phyloP scores from a whole-genome alignment of 2,329 filamentous ascomycete genomes.

The Aspergillus luchuensis region DNA sequence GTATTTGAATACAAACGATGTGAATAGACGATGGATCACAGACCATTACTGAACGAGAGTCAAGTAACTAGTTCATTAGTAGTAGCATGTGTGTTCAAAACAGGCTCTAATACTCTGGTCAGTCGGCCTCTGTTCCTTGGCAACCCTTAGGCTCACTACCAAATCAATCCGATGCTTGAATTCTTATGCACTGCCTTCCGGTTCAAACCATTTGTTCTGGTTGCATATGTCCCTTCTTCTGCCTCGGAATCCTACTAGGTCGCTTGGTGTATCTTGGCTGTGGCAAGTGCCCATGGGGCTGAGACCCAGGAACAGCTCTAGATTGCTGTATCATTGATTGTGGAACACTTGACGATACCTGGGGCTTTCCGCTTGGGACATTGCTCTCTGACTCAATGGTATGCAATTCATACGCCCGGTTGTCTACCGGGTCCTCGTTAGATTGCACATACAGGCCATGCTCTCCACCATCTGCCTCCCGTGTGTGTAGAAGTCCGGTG shows the following conservation, averaged over 20 bases:
- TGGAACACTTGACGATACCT: neutral
- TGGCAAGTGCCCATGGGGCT: neutral
- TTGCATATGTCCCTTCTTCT: neutral
- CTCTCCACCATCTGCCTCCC: slow-evolving; percentile 3
- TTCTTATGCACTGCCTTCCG: neutral
- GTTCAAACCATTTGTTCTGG: neutral
- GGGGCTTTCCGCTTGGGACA: neutral
- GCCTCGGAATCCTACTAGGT: neutral
- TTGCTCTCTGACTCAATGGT: neutral
- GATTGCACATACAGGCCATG: slow-evolving; percentile 12
- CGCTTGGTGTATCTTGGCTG: neutral
- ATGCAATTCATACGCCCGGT: neutral
- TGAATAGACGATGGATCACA: neutral
- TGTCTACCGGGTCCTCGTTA: slow-evolving; percentile 12
- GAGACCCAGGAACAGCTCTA: neutral
- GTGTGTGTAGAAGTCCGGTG: slow-evolving; percentile 2
- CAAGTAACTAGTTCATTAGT: neutral
- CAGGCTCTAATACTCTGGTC: neutral
- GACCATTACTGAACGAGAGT: neutral
- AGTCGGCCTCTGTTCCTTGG: neutral
- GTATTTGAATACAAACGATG: neutral
- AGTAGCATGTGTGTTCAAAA: neutral
- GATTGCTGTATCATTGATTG: neutral
- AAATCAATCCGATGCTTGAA: neutral
- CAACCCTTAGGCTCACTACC: neutral